Evolutionary conservation across 306 rosid species (phyloP).

Genomic region (Lathyrus aphaca): DNA sequence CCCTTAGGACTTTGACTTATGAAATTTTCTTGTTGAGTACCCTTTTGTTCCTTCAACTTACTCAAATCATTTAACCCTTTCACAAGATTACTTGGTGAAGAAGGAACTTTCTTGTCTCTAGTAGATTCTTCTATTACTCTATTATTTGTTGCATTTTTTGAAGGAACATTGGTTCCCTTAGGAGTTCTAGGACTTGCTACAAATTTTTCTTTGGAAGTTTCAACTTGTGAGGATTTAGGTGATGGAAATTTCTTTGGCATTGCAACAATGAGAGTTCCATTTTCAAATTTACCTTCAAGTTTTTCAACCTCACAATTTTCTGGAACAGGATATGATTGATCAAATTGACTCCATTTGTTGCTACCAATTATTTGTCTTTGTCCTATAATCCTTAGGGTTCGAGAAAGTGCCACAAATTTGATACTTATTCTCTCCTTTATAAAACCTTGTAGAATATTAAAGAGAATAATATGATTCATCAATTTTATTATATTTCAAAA

Average conservation of each 20-base stretch:
- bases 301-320: conserved; percentile 29
- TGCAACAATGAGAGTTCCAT: conserved; percentile 52
- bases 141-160: conserved; percentile 15
- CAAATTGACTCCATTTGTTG: conserved; percentile 52
- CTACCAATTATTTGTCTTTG: conserved; percentile 44
- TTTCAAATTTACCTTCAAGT: conserved; percentile 45
- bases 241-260: conserved; percentile 51
- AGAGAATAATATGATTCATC: background rate
- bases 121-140: conserved; percentile 17
- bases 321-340: conserved; percentile 44
- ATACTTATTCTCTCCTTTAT: conserved; percentile 50
- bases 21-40: conserved; percentile 20
- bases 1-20: conserved; percentile 25
- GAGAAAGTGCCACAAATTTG: conserved; percentile 8
- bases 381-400: conserved; percentile 40
- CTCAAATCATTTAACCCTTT: conserved; percentile 30
- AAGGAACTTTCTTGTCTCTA: conserved; percentile 21
- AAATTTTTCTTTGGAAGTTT: conserved; percentile 27
- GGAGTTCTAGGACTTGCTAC: conserved; percentile 27
- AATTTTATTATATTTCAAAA: no score
- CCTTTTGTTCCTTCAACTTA: conserved; percentile 23
- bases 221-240: conserved; percentile 27
- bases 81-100: conserved; percentile 5
- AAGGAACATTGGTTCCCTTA: conserved; percentile 30
- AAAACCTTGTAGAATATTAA: conserved; percentile 49